Evolutionary conservation across 495 filamentous ascomycete species (phyloP), one percentile per base, ranked within the genome.

Genomic region (Hypoxylon lienhwacheense): DNA sequence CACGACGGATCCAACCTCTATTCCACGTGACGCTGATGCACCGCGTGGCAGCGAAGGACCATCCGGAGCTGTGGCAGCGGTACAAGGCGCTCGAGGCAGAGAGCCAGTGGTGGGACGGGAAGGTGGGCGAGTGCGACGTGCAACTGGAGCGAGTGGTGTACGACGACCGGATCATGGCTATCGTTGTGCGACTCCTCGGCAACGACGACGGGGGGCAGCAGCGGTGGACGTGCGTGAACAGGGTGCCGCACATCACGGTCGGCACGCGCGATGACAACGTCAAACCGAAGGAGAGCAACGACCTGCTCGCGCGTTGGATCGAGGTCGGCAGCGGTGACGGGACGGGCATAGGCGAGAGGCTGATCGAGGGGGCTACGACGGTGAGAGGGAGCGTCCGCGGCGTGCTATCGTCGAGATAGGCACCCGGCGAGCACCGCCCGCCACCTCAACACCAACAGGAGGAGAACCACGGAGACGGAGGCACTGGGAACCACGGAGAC

Each of bases 1-100:
- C 76, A 1, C 79, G 85, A 17, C 88, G 93, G 41, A 68, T 97
- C 14, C 93, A 98, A 67, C 61, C 81, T 24, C 70, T 81, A n/a
- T 97, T 97, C 72, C 93, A 98, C 69, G 86, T 97, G 47, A 98
- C 93, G 0, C 80, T 98, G 10, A 89, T 96, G 66, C 93, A 98
- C 69, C 85, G 83, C 37, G 82, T 85, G 7, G 69, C 70, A 1
- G 69, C 84, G 16, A 72, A 74, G 34, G 66, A 83, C 31, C 65
- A 82, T 52, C 76, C 82, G 0, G 81, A 84, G 1, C 69, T 90
- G 11, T 98, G 93, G 93, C 67, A 84, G 29, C 71, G 72, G 4
- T 90, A 93, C 59, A 65, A 53, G 8, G 62, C 70, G 12, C 66
- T 81, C 2, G 77, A 83, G 57, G 71, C 74, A 5, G 63, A 75